Conservation (phyloP, 108 stramenopile species). For the Chaetoceros muelleri region DNA sequence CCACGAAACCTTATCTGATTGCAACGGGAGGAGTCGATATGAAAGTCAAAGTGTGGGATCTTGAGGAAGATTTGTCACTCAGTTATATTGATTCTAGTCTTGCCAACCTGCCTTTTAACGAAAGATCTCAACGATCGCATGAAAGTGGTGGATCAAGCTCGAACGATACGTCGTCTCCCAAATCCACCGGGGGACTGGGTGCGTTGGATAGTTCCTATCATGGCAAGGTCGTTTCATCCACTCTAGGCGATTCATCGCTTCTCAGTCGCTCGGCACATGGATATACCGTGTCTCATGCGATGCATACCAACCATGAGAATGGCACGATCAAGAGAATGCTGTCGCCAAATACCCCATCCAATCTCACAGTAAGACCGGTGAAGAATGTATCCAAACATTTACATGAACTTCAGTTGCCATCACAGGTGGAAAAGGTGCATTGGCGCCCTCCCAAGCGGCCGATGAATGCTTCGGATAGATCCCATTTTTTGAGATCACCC, state of each 20-base stretch:
- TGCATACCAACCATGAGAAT: not conserved
- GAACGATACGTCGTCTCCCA: not conserved
- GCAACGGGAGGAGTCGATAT: slow-evolving; percentile 82
- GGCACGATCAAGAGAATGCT: not conserved
- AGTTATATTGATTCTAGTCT: slow-evolving; percentile 8
- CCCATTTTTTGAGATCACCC: not conserved
- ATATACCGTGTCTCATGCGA: not conserved
- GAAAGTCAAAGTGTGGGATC: slow-evolving; percentile 51
- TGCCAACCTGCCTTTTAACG: slow-evolving; percentile 23
- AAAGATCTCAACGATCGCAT: slow-evolving; percentile 30
- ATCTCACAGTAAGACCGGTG: too few species aligned
- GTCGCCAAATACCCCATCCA: not conserved
- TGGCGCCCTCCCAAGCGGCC: slow-evolving; percentile 55
- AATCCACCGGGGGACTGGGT: not conserved
- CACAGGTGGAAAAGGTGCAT: slow-evolving; percentile 10
- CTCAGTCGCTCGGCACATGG: not conserved
- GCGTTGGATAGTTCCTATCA: slow-evolving; percentile 1
- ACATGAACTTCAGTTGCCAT: not conserved
- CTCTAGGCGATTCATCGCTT: not conserved
- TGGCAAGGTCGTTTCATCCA: not conserved
- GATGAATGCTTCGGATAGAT: slow-evolving; percentile 2
- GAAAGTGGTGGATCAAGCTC: slow-evolving; percentile 32
- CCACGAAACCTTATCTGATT: slow-evolving; percentile 39
- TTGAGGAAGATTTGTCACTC: slow-evolving; percentile 17
- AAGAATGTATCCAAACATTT: not conserved